A percentile compares a stretch with the other conserved stretches of the same genome.
phyloP scores from a whole-genome alignment of 768 basidiomycete species.

The Kwoniella bestiolae region DNA sequence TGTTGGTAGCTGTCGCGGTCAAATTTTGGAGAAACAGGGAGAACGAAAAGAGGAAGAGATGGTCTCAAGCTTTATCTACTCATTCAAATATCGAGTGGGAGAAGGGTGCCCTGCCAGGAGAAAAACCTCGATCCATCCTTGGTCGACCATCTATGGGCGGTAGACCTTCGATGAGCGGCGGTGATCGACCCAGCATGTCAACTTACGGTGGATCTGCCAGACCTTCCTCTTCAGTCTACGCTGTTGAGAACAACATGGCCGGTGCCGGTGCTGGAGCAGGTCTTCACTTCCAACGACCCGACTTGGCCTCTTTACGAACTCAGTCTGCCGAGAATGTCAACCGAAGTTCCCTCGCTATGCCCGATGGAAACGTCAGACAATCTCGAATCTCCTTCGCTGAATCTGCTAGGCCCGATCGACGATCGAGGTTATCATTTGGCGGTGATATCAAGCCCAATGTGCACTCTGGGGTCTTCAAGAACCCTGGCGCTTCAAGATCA shows the following conservation, averaged over 20 bases:
- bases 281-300: conserved; percentile 28
- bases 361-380: conserved; percentile 42
- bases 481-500: conserved; percentile 42
- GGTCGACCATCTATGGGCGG: conserved; percentile 41
- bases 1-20: conserved; percentile 47
- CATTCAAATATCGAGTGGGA: conserved; percentile 56
- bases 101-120: conserved; percentile 45
- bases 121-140: conserved; percentile 45
- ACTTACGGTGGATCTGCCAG: conserved; percentile 27
- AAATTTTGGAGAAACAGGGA: conserved; percentile 53
- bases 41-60: conserved; percentile 54
- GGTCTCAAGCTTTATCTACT: conserved; percentile 54
- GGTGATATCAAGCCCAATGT: conserved; percentile 51
- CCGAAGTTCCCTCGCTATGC: conserved; percentile 40
- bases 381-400: conserved; percentile 57
- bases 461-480: conserved; percentile 31
- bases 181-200: conserved; percentile 29
- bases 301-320: conserved; percentile 28
- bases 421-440: conserved; percentile 55
- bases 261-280: conserved; percentile 48
- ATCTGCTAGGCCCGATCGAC: conserved; percentile 44
- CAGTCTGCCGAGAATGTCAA: conserved; percentile 42
- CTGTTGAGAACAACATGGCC: conserved; percentile 55
- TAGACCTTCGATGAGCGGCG: conserved; percentile 21
- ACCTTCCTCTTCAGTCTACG: conserved; percentile 47